Evolutionary conservation across 106 monocot genomes (phyloP).

Genomic region (Allium fistulosum): DNA sequence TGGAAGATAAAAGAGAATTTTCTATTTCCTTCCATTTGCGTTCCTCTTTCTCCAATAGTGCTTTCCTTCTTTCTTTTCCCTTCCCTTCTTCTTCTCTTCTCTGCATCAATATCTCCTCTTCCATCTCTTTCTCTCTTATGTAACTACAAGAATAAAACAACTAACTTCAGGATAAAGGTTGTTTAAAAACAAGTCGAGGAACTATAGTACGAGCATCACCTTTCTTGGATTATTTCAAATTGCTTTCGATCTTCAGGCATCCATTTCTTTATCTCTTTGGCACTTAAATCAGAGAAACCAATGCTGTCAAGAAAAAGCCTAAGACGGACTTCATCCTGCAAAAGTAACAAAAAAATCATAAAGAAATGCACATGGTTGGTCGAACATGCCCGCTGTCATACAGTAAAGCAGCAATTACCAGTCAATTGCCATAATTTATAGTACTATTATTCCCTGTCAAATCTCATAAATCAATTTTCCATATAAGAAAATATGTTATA

Average conservation of each 20-base stretch:
- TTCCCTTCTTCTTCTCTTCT: slow-evolving; percentile 95
- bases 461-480: no score
- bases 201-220: slow-evolving; percentile 25
- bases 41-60: slow-evolving; percentile 87
- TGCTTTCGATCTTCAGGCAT: slow-evolving; percentile 94
- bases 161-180: slow-evolving; percentile 1
- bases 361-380: no score
- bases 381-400: no score
- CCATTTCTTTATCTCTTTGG: slow-evolving; percentile 98
- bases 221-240: slow-evolving; percentile 95
- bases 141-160: slow-evolving; percentile 40
- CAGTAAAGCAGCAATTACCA: no score
- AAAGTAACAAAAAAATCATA: no score
- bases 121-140: slow-evolving; percentile 97
- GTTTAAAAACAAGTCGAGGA: background rate
- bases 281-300: slow-evolving; percentile 91
- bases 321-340: slow-evolving; percentile 95
- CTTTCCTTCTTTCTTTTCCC: slow-evolving; percentile 95
- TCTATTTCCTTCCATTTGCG: slow-evolving; percentile 99
- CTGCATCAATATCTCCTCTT: slow-evolving; percentile 96
- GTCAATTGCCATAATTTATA: no score
- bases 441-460: no score
- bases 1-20: slow-evolving; percentile 75
- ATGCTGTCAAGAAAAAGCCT: slow-evolving; percentile 97
- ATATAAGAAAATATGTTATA: no score